Evolutionary conservation across 169 alveolate species (phyloP).

Genomic region (Cryptosporidium baileyi): DNA sequence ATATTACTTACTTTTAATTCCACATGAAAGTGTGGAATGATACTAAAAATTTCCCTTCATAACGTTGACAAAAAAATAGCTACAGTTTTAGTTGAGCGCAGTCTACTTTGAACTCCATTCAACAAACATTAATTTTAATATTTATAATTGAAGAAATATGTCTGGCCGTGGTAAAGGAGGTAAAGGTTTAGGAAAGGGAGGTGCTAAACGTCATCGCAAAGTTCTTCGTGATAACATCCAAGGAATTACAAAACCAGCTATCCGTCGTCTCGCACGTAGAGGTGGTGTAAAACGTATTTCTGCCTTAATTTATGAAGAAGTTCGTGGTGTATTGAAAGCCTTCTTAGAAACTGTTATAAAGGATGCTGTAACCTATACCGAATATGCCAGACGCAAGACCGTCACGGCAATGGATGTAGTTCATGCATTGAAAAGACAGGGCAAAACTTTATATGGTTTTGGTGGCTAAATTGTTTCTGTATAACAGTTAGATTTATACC

Average conservation of each 20-base stretch:
- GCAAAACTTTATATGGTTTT: constrained; percentile 99
- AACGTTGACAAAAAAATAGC: neutral
- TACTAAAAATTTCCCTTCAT: constrained; percentile 44
- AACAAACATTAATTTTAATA: constrained; percentile 23
- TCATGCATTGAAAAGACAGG: constrained; percentile 99
- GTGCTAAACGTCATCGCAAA: constrained; percentile 97
- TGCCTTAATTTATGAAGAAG: constrained; percentile 98
- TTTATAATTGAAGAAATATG: constrained; percentile 78
- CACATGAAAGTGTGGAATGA: constrained; percentile 71
- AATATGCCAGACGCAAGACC: constrained; percentile 99
- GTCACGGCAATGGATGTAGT: constrained; percentile 99
- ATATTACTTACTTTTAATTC: constrained; percentile 1
- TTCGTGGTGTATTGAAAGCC: constrained; percentile 96
- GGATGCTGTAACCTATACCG: constrained; percentile 99
- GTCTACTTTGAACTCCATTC: constrained; percentile 69
- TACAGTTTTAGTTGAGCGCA: constrained; percentile 65
- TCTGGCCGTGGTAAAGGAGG: constrained; percentile 98
- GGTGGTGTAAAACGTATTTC: constrained; percentile 99
- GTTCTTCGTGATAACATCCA: constrained; percentile 96
- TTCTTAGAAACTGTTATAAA: constrained; percentile 97
- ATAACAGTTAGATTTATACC: constrained; percentile 2
- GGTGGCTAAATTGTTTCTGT: constrained; percentile 90
- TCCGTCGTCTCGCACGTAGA: constrained; percentile 99
- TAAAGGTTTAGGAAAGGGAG: constrained; percentile 98
- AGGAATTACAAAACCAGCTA: constrained; percentile 99